These are phyloP conservation scores for Ordospora colligata DNA, from an alignment of 371 early-diverging fungal species.

Conservation along the genomic window DNA sequence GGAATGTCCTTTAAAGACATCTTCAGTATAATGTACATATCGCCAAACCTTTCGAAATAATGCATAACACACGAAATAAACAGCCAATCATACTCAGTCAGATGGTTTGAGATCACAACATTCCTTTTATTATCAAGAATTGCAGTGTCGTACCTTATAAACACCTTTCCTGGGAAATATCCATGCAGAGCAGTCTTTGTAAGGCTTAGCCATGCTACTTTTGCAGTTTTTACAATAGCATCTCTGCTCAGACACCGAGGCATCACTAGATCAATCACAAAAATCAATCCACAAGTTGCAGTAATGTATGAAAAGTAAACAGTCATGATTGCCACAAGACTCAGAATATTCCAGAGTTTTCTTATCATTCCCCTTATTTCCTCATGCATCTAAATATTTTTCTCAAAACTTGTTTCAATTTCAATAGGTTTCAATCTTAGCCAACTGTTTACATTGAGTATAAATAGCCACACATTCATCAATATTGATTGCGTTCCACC, in stretches of 20 bases:
- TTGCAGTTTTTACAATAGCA: not conserved
- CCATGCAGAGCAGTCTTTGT: constrained; percentile 19
- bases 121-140: constrained; percentile 27
- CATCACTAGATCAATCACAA: not conserved
- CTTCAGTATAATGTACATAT: constrained; percentile 46
- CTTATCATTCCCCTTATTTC: not conserved
- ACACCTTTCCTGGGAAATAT: constrained; percentile 43
- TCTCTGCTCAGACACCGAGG: not conserved
- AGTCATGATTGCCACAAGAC: not conserved
- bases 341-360: not conserved
- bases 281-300: not conserved
- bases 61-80: constrained; percentile 30
- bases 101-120: constrained; percentile 56
- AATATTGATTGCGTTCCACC: not conserved
- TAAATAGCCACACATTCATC: not conserved
- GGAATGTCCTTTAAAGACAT: constrained; percentile 41
- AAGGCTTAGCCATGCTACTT: constrained; percentile 27
- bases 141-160: constrained; percentile 29
- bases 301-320: not conserved
- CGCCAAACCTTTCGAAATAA: constrained; percentile 29
- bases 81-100: constrained; percentile 57
- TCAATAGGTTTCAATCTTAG: not conserved
- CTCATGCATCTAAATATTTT: constrained; percentile 9
- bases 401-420: not conserved
- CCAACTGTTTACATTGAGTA: not conserved